Conservation (phyloP, 441 rosid genomes). For the Euphorbia celastroides region DNA sequence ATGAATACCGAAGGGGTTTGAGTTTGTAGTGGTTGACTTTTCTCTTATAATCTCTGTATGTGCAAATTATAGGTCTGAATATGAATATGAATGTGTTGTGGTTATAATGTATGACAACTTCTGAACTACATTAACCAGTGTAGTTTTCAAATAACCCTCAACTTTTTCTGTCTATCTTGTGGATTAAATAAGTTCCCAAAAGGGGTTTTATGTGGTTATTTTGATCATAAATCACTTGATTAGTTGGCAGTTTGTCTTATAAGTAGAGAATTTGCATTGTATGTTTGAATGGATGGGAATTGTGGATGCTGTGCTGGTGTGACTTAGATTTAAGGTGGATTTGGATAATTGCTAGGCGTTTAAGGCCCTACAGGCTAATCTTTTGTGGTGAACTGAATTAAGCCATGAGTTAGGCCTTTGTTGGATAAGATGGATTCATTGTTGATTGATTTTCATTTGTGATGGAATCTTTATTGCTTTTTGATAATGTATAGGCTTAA, state of each 20-base stretch:
- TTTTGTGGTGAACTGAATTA: background rate
- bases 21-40: constrained; percentile 30
- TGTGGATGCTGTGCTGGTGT: background rate
- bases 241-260: background rate
- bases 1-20: constrained; percentile 30
- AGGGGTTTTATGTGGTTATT: background rate
- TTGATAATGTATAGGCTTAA: no score
- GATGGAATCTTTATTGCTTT: background rate
- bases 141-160: constrained; percentile 20
- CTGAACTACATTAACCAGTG: constrained; percentile 25
- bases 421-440: background rate
- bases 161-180: background rate
- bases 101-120: constrained; percentile 26
- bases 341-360: background rate
- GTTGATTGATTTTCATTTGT: background rate
- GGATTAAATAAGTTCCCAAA: background rate
- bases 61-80: constrained; percentile 46
- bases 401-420: background rate
- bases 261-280: background rate
- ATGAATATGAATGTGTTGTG: constrained; percentile 36
- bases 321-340: background rate
- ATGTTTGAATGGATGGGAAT: background rate
- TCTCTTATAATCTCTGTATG: constrained; percentile 25
- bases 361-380: background rate
- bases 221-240: background rate